Percentiles rank a stretch among this genome's conserved stretches.
phyloP scores from a whole-genome alignment of 768 basidiomycete genomes.

The Kondoa malvinella region DNA sequence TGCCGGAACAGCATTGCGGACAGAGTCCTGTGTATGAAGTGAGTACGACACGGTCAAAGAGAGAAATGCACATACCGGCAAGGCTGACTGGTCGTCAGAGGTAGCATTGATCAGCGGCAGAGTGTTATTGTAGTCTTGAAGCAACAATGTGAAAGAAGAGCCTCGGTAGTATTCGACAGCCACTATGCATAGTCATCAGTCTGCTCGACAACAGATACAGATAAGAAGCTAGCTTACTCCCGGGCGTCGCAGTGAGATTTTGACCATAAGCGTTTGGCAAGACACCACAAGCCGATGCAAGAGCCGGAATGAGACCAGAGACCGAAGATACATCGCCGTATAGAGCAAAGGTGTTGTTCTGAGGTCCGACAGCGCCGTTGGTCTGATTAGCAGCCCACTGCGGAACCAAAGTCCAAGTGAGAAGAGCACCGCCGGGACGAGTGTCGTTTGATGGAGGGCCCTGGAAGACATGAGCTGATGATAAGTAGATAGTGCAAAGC shows the following conservation, averaged over 20 bases:
- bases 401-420: conserved; percentile 12
- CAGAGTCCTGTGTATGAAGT: conserved; percentile 4
- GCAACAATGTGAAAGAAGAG: conserved; percentile 11
- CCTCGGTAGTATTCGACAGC: conserved; percentile 15
- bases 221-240: conserved; percentile 3
- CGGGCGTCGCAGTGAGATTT: conserved; percentile 11
- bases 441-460: conserved; percentile 11
- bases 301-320: conserved; percentile 11
- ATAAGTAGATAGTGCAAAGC: no score
- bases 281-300: conserved; percentile 8
- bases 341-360: conserved; percentile 12
- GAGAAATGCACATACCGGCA: background rate
- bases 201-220: background rate
- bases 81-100: background rate
- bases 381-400: background rate
- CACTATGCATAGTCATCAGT: background rate
- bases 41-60: background rate
- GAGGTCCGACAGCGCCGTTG: background rate
- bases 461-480: no score
- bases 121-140: conserved; percentile 17
- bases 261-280: background rate
- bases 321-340: conserved; percentile 17
- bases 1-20: conserved; percentile 12
- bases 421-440: conserved; percentile 13
- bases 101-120: conserved; percentile 14